Base-by-base conservation (phyloP, 495 filamentous ascomycete genomes). In the Neurospora discreta region DNA sequence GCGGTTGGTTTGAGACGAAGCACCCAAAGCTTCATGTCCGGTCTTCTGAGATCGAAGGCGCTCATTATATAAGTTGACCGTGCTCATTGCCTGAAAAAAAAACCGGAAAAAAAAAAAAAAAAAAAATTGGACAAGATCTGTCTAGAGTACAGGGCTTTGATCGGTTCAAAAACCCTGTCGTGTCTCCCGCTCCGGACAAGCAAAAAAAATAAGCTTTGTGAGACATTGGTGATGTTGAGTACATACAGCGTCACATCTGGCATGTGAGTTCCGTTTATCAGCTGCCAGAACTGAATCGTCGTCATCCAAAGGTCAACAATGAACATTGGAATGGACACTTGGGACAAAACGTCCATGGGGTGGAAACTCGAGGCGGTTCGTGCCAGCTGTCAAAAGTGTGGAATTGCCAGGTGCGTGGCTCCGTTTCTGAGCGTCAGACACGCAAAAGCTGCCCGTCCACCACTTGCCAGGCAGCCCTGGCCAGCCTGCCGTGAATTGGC, bases 321-420 rank as follows among this genome's bases (percentile, higher is more conserved):
- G 38, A 38, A 38, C 38, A 38, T 8, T 8, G 7, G 7, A 38
- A 38, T 8, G 7, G 7, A 38, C 38, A 36, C 33, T 38, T 26
- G 33, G 42, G 33, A 38, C 65, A 72, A 69, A 68, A 69, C 65
- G 38, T 69, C 39, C 18, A 39, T 46, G n/a, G 5, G 20, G 71
- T 33, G 71, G 60, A 40, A 42, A n/a, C 65, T 8, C 16, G 23
- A n/a, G 33, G 26, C 36, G 9, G 16, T 30, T 2, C 11, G 23
- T 52, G 40, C 70, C 44, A 36, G 11, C 43, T n/a, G 26, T 43
- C 20, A 36, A 52, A 23, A 11, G 36, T n/a, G 39, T 71, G 30
- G 3, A 15, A 39, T 58, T 40, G 38, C 70, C 70, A 65, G 70
- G 23, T 72, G 71, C 23, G 71, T 60, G 71, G 71, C 26, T 72